A percentile compares a stretch with the other conserved stretches of the same genome.
Conservation (phyloP, 495 filamentous ascomycete species). For the Aspergillus coremiiformis region DNA sequence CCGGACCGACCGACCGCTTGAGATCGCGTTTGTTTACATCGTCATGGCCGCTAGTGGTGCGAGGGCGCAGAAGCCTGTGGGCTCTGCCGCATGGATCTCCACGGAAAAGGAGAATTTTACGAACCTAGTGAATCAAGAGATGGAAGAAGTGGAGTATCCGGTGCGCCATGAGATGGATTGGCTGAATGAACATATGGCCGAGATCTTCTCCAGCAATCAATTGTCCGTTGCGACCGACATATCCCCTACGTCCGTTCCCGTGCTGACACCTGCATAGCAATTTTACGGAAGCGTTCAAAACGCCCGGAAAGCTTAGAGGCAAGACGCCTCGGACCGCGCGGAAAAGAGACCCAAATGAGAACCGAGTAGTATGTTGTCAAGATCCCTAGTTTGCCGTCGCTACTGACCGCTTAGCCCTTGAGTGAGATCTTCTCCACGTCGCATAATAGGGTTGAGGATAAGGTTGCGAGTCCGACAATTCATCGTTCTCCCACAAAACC, state of each 20-base stretch:
- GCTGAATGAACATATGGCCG: constrained; percentile 94
- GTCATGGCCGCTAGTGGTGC: constrained; percentile 42
- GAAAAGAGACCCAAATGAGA: constrained; percentile 57
- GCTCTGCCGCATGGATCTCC: constrained; percentile 61
- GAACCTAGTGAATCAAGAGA: constrained; percentile 59
- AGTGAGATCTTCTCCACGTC: constrained; percentile 71
- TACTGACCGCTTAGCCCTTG: constrained; percentile 53
- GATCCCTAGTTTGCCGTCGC: constrained; percentile 7
- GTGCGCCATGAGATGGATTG: constrained; percentile 88
- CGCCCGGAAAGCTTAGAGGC: constrained; percentile 85
- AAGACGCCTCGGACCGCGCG: constrained; percentile 83
- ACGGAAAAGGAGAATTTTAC: constrained; percentile 58
- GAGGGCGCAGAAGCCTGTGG: constrained; percentile 48
- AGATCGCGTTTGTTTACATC: constrained; percentile 35
- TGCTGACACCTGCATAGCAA: constrained; percentile 52
- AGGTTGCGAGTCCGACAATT: constrained; percentile 20
- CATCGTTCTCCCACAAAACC: constrained; percentile 30
- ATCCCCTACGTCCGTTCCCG: background rate
- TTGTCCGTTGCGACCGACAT: constrained; percentile 49
- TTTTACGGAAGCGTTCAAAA: constrained; percentile 90
- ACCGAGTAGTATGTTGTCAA: constrained; percentile 54
- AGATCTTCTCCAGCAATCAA: constrained; percentile 81
- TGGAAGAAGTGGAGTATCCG: constrained; percentile 83
- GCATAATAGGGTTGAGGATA: constrained; percentile 34
- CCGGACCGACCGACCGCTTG: background rate